Percentiles rank a stretch among this genome's conserved stretches.
Conservation (phyloP, 768 basidiomycete species). For the Tremella yokohamensis region DNA sequence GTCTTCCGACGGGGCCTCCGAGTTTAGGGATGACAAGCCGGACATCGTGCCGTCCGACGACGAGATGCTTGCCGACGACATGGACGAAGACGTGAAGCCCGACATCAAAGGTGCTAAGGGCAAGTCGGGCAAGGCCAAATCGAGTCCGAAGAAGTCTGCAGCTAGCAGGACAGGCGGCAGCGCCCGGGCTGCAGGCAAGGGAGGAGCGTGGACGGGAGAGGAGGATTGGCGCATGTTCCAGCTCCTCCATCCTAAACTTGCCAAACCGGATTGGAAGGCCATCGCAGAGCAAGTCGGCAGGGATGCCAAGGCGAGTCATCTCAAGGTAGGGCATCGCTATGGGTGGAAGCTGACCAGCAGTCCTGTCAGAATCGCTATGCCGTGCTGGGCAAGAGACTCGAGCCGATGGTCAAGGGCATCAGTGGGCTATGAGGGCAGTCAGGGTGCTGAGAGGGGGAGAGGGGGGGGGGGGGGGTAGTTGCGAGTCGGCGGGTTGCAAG, state of each 20-base stretch:
- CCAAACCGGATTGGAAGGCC: slow-evolving; percentile 2
- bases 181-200: not conserved
- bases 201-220: not conserved
- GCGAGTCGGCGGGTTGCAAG: no score
- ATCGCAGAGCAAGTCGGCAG: slow-evolving; percentile 2
- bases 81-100: not conserved
- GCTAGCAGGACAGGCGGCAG: not conserved
- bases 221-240: slow-evolving; percentile 9
- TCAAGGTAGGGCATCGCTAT: not conserved
- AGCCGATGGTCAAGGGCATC: slow-evolving; percentile 4
- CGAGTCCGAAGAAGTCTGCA: not conserved
- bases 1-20: not conserved
- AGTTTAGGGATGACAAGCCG: not conserved
- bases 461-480: no score
- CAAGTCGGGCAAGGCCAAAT: not conserved
- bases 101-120: not conserved
- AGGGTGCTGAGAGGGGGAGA: no score
- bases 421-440: not conserved
- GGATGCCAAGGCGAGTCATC: slow-evolving; percentile 6
- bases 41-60: slow-evolving; percentile 1
- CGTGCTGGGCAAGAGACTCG: slow-evolving; percentile 4
- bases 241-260: not conserved
- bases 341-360: not conserved
- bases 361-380: slow-evolving; percentile 9
- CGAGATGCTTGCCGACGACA: not conserved